Base-by-base conservation (phyloP, 2,329 filamentous ascomycete genomes). In the Dothistroma pini region DNA sequence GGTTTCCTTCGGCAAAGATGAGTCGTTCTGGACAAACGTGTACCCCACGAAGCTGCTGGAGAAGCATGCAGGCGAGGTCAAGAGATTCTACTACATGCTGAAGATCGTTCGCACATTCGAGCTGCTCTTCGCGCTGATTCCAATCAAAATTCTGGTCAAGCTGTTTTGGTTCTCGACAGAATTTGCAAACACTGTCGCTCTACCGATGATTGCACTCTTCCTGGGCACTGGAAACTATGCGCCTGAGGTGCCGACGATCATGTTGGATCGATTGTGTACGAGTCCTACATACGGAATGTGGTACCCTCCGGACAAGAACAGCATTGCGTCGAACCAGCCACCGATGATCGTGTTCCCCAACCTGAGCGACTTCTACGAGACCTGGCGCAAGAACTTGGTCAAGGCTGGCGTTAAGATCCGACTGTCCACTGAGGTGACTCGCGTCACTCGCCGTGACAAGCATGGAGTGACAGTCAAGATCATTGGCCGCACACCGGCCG, bases 141-240 rank as follows among this genome's bases (percentile, higher is more conserved):
- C 78, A 0, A 85, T 91, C 68, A 86, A 84, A 61, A 74, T 85
- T 35, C 81, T 91, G 71, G 79, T 91, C 67, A 84, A 83, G 59
- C 73, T 90, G 55, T 90, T 89, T 74, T 77, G 84, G 59, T 91
- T 91, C 75, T 86, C 80, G 59, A 80, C 83, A 10, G 87, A 89
- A 58, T 92, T 91, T 70, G 83, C 83, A 16, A 86, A 91, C 69
- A 86, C 85, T 38, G 86, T 91, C 74, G 85, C 88, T 0, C 80
- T 89, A 60, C 89, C 89, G 0, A 83, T 91, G 72, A 83, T 90
- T 34, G 89, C 89, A 0, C 77, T 91, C 1, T 91, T 92, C 70
- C 78, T 91, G 0, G 89, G 89, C 0, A 91, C 89, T 6, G 88
- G 89, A 1, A 91, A 91, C 66, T 86, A 89, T 68, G 89, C 88